Evolutionary conservation across 192 early-diverging fungal species (phyloP).

Genomic region (Linnemannia hyalina): DNA sequence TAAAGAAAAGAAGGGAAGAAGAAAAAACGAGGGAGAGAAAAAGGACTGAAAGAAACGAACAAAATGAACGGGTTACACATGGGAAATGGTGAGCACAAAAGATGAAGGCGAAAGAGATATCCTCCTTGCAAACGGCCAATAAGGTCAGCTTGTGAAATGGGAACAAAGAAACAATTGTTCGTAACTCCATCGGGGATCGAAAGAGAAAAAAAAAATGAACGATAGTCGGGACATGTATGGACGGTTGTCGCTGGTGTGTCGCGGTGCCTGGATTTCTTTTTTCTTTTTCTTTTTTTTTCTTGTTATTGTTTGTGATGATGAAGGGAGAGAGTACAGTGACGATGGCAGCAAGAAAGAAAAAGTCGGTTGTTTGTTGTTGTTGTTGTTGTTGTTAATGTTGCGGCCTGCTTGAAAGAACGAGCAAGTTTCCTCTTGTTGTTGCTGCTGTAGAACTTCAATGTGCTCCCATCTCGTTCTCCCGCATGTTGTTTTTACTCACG

Average conservation of each 20-base stretch:
- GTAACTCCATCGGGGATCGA: slow-evolving; percentile 5
- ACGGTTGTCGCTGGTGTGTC: not conserved
- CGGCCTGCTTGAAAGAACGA: not conserved
- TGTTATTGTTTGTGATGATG: not conserved
- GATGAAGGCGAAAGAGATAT: not conserved
- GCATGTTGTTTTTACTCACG: not conserved
- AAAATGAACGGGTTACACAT: not conserved
- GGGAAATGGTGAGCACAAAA: not conserved
- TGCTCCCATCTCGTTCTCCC: not conserved
- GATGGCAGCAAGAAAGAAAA: not conserved
- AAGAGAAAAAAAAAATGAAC: slow-evolving; percentile 1
- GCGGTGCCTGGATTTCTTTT: not conserved
- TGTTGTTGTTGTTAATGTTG: not conserved
- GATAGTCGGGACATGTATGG: not conserved
- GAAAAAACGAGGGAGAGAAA: not conserved
- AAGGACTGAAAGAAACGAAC: not conserved
- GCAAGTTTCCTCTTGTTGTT: not conserved
- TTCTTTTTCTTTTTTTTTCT: not conserved
- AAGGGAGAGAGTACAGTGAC: not conserved
- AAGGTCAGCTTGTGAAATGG: not conserved
- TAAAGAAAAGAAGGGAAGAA: not conserved
- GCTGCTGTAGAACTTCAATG: slow-evolving; percentile 1
- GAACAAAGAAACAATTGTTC: not conserved
- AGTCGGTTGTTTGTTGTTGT: not conserved
- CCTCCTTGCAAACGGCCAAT: not conserved